Percentiles rank a stretch among this genome's conserved stretches.
phyloP scores from a whole-genome alignment of 495 filamentous ascomycete genomes.

The Tuber indicum region DNA sequence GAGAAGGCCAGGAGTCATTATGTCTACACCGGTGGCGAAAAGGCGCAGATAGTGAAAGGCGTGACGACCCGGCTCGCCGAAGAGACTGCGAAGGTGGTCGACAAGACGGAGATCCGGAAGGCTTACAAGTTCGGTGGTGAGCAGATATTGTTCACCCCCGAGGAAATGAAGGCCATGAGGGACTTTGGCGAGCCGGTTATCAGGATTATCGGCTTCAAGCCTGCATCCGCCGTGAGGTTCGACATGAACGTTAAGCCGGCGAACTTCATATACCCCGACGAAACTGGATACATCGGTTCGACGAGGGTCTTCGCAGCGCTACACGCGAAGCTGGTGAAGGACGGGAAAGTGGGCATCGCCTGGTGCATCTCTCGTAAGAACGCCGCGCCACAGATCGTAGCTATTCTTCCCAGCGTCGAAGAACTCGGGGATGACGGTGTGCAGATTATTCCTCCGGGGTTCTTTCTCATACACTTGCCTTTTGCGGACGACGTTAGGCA shows the following conservation, averaged over 20 bases:
- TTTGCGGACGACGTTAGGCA: conserved; percentile 85
- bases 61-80: conserved; percentile 66
- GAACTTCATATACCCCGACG: conserved; percentile 89
- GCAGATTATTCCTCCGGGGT: conserved; percentile 68
- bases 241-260: conserved; percentile 84
- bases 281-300: conserved; percentile 81
- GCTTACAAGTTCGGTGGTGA: conserved; percentile 95
- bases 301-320: conserved; percentile 88
- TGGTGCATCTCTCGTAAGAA: conserved; percentile 86
- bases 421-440: conserved; percentile 56
- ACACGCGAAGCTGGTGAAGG: conserved; percentile 73
- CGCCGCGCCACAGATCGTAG: conserved; percentile 67
- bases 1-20: conserved; percentile 70
- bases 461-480: conserved; percentile 85
- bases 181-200: conserved; percentile 75
- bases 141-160: conserved; percentile 73
- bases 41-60: conserved; percentile 67
- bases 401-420: conserved; percentile 69
- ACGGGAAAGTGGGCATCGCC: conserved; percentile 70
- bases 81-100: conserved; percentile 64
- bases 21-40: conserved; percentile 77
- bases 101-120: conserved; percentile 76
- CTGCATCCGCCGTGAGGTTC: conserved; percentile 62
- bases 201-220: conserved; percentile 91
- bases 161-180: conserved; percentile 69